Conservation (phyloP, 176 grass and related monocot genomes). For the Rhynchospora breviuscula region DNA sequence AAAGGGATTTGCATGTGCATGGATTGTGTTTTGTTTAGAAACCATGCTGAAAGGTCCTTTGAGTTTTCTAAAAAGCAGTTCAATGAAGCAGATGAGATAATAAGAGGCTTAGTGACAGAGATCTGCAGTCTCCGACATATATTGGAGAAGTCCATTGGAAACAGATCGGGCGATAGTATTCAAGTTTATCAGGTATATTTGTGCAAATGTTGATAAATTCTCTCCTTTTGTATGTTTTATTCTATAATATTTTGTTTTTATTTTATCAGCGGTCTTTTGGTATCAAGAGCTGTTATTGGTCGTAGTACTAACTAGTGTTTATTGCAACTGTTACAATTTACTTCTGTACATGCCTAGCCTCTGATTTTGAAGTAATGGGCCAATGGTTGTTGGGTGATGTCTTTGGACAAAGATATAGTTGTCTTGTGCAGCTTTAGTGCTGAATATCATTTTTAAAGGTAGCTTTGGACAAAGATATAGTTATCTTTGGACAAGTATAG, state of each 20-base stretch:
- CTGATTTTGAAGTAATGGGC: background rate
- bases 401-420: background rate
- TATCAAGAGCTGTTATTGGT: background rate
- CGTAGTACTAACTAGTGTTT: background rate
- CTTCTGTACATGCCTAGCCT: background rate
- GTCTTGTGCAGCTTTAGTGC: background rate
- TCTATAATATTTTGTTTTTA: background rate
- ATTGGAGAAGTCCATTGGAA: slow-evolving; percentile 42
- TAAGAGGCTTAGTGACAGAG: slow-evolving; percentile 55
- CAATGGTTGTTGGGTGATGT: background rate
- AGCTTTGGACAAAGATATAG: background rate
- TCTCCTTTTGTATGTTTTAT: background rate
- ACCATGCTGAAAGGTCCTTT: slow-evolving; percentile 58
- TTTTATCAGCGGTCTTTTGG: background rate
- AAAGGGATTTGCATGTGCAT: slow-evolving; percentile 84
- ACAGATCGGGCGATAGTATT: background rate
- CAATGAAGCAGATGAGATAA: slow-evolving; percentile 79
- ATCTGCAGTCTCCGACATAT: slow-evolving; percentile 43
- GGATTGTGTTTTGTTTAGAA: slow-evolving; percentile 57
- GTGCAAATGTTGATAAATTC: background rate
- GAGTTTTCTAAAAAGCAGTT: slow-evolving; percentile 93
- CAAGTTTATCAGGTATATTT: slow-evolving; percentile 46
- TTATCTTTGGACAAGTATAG: background rate
- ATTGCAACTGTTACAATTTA: background rate
- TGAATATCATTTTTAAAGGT: background rate